Evolutionary conservation across 352 stramenopile species (phyloP).

Genomic region (Phytophthora sp.): DNA sequence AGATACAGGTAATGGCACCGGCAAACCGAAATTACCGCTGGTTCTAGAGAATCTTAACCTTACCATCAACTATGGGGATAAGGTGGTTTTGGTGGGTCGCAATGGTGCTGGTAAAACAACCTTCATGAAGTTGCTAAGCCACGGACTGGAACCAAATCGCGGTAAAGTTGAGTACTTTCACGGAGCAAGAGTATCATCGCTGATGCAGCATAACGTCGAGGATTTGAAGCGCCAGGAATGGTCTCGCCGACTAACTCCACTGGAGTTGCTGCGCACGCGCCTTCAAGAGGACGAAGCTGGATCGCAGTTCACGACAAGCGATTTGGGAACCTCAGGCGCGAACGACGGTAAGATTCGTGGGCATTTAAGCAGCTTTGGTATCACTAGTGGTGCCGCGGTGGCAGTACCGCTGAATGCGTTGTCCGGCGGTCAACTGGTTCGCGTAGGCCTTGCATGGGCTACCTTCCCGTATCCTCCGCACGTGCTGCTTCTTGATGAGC

Average conservation of each 20-base stretch:
- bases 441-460: slow-evolving; percentile 50
- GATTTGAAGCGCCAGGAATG: slow-evolving; percentile 59
- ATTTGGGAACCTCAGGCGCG: background rate
- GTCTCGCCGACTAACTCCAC: slow-evolving; percentile 46
- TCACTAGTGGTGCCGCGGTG: slow-evolving; percentile 40
- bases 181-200: slow-evolving; percentile 48
- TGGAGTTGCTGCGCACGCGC: slow-evolving; percentile 46
- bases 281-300: slow-evolving; percentile 41
- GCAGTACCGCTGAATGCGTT: slow-evolving; percentile 43
- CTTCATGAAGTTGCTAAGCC: slow-evolving; percentile 92
- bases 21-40: slow-evolving; percentile 28
- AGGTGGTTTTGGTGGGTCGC: slow-evolving; percentile 90
- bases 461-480: slow-evolving; percentile 90
- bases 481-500: slow-evolving; percentile 91
- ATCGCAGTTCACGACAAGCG: background rate
- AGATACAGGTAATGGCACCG: background rate
- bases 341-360: slow-evolving; percentile 46
- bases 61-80: slow-evolving; percentile 77
- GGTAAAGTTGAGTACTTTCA: slow-evolving; percentile 59
- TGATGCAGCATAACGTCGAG: slow-evolving; percentile 76
- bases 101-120: slow-evolving; percentile 91
- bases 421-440: slow-evolving; percentile 61
- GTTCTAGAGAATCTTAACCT: slow-evolving; percentile 75
- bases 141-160: slow-evolving; percentile 60
- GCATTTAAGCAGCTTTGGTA: slow-evolving; percentile 58